Evolutionary conservation across 2,329 filamentous ascomycete species (phyloP).

Genomic region (Diplocarpon mali): DNA sequence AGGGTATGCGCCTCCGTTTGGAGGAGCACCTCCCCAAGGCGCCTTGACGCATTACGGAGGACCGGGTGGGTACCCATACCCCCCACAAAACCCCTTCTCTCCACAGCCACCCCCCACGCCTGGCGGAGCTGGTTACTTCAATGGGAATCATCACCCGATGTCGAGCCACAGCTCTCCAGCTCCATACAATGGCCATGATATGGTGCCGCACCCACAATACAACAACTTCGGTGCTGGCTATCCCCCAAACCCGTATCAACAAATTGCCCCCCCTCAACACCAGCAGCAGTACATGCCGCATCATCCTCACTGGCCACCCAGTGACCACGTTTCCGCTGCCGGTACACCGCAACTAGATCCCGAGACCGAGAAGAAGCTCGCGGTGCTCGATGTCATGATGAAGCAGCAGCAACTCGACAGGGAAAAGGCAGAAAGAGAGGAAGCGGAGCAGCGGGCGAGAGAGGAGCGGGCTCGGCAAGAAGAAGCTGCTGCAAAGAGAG

Average conservation of each 20-base stretch:
- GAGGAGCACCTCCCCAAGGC: slow-evolving; percentile 13
- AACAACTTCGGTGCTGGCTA: slow-evolving; percentile 15
- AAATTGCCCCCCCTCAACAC: slow-evolving; percentile 14
- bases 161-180: slow-evolving; percentile 21
- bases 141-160: slow-evolving; percentile 33
- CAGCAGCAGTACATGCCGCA: slow-evolving; percentile 8
- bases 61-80: slow-evolving; percentile 18
- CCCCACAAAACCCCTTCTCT: slow-evolving; percentile 24
- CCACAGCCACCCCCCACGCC: slow-evolving; percentile 19
- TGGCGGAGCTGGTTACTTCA: slow-evolving; percentile 26
- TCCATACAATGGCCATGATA: slow-evolving; percentile 20
- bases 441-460: slow-evolving; percentile 30
- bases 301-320: slow-evolving; percentile 21
- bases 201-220: slow-evolving; percentile 26
- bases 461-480: slow-evolving; percentile 31
- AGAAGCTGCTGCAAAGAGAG: slow-evolving; percentile 34
- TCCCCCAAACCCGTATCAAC: slow-evolving; percentile 14
- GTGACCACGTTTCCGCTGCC: slow-evolving; percentile 15
- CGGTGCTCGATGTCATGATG: slow-evolving; percentile 49
- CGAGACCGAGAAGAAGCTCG: slow-evolving; percentile 41
- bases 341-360: slow-evolving; percentile 14
- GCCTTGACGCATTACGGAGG: slow-evolving; percentile 24
- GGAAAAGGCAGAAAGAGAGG: slow-evolving; percentile 34
- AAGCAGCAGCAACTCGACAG: slow-evolving; percentile 34
- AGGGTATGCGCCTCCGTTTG: slow-evolving; percentile 23